Conservation (phyloP, 148 eudicot species). For the Heliamphora exappendiculata region DNA sequence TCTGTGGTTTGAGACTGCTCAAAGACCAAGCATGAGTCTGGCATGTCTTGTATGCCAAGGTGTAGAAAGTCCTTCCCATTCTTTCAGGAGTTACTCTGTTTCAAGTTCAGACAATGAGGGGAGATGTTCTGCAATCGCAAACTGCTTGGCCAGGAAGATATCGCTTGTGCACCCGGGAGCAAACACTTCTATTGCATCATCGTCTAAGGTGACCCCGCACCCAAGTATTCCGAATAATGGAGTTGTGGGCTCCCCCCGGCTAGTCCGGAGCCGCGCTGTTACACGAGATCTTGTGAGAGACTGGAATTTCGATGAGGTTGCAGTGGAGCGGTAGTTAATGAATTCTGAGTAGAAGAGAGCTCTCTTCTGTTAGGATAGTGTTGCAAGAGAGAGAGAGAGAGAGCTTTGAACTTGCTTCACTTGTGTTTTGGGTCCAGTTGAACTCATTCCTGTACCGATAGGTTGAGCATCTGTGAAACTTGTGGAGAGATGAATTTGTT, state of each 20-base stretch:
- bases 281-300: constrained; percentile 74
- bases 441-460: constrained; percentile 9
- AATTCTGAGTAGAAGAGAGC: neutral
- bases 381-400: neutral
- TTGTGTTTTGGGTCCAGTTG: constrained; percentile 4
- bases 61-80: constrained; percentile 82
- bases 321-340: constrained; percentile 29
- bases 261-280: constrained; percentile 72
- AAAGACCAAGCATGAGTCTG: constrained; percentile 55
- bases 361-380: neutral
- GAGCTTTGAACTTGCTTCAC: neutral
- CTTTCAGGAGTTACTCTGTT: constrained; percentile 78
- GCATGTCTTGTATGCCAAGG: constrained; percentile 86
- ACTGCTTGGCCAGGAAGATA: constrained; percentile 49
- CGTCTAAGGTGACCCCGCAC: constrained; percentile 86
- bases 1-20: neutral
- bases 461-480: constrained; percentile 7
- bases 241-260: constrained; percentile 50
- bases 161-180: constrained; percentile 36
- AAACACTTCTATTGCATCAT: constrained; percentile 32
- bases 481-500: constrained; percentile 3
- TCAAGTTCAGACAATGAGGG: constrained; percentile 91
- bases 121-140: constrained; percentile 64
- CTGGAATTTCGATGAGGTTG: constrained; percentile 70
- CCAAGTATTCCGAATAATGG: constrained; percentile 38